Percentiles rank a stretch among this genome's conserved stretches.
phyloP scores from a whole-genome alignment of 2,329 filamentous ascomycete species.

The Fusarium redolens region DNA sequence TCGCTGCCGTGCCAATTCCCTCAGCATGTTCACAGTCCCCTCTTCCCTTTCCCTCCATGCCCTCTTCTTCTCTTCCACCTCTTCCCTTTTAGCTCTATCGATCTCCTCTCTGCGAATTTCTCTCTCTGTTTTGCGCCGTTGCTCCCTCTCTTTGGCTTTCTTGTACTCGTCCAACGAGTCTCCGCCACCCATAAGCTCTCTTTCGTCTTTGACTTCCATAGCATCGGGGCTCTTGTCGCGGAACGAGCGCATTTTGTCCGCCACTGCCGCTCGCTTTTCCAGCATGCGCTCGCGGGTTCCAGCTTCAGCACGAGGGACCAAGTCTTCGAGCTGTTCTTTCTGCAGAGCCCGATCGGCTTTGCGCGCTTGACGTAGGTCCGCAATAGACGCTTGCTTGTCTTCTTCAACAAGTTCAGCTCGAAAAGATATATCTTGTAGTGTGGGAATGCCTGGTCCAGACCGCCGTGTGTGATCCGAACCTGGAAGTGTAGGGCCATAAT shows the following conservation, averaged over 20 bases:
- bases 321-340: conserved; percentile 80
- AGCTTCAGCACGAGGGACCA: conserved; percentile 83
- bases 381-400: conserved; percentile 62
- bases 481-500: conserved; percentile 61
- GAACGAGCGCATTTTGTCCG: conserved; percentile 80
- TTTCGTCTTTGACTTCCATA: conserved; percentile 68
- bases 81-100: conserved; percentile 76
- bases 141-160: conserved; percentile 70
- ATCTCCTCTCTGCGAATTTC: conserved; percentile 87
- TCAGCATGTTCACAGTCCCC: conserved; percentile 84
- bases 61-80: conserved; percentile 80
- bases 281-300: conserved; percentile 85
- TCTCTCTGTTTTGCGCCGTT: conserved; percentile 83
- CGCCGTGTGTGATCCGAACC: conserved; percentile 40
- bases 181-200: conserved; percentile 81
- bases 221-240: conserved; percentile 71
- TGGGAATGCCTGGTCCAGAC: conserved; percentile 74
- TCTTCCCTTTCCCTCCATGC: conserved; percentile 82
- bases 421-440: conserved; percentile 77
- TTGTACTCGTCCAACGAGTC: conserved; percentile 76
- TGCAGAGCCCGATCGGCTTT: conserved; percentile 73
- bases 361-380: conserved; percentile 70
- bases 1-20: conserved; percentile 79
- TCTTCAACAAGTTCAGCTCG: conserved; percentile 62
- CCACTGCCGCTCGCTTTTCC: conserved; percentile 83